These are phyloP conservation scores for Botrytis cinerea DNA, from an alignment of 2,329 filamentous ascomycete genomes.

Conservation along the genomic window DNA sequence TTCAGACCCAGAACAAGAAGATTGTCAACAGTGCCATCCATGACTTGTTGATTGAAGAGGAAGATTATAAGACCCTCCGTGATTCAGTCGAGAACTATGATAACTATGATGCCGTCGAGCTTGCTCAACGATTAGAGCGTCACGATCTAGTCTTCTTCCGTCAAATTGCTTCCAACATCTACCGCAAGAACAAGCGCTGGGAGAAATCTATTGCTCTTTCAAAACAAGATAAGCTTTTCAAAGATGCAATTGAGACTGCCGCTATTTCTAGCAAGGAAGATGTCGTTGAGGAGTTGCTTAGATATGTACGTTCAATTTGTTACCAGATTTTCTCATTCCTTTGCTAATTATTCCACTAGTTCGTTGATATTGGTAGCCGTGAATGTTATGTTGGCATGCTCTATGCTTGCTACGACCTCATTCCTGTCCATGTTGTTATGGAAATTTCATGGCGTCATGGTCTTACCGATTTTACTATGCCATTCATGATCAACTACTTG, in stretches of 20 bases:
- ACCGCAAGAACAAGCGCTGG: conserved; percentile 99
- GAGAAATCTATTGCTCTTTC: conserved; percentile 97
- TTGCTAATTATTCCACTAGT: conserved; percentile 56
- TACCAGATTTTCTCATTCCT: conserved; percentile 22
- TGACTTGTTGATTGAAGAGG: conserved; percentile 95
- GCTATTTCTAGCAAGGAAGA: conserved; percentile 88
- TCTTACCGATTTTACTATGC: conserved; percentile 97
- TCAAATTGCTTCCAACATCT: conserved; percentile 96
- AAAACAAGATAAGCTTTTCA: conserved; percentile 99
- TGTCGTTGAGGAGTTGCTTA: conserved; percentile 91
- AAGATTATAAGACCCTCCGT: conserved; percentile 97
- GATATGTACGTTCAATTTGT: conserved; percentile 75
- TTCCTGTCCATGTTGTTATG: conserved; percentile 87
- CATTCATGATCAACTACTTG: conserved; percentile 99
- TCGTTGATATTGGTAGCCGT: conserved; percentile 97
- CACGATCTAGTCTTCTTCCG: conserved; percentile 99
- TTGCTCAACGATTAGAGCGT: conserved; percentile 91
- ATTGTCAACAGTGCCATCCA: conserved; percentile 98
- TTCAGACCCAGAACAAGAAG: conserved; percentile 96
- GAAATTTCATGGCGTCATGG: conserved; percentile 97
- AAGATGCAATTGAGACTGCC: conserved; percentile 97
- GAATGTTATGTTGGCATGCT: conserved; percentile 99
- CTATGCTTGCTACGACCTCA: conserved; percentile 96
- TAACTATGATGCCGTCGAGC: conserved; percentile 94
- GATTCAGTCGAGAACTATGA: conserved; percentile 99